A percentile compares a stretch with the other conserved stretches of the same genome.
These are phyloP conservation scores for Cystoisospora suis DNA, from an alignment of 169 alveolate species.

Conservation along the genomic window DNA sequence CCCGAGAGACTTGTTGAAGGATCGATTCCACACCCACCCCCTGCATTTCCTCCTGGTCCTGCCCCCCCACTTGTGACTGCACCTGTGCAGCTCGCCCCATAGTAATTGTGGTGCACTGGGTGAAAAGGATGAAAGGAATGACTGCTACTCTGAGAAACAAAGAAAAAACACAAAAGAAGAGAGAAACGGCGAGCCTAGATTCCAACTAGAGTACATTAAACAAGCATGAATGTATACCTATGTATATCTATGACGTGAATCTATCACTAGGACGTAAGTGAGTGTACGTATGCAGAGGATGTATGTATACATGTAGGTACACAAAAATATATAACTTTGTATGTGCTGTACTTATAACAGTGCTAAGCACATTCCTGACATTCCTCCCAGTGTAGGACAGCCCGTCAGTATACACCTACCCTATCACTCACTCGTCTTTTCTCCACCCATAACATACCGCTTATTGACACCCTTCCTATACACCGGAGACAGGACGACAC, in stretches of 20 bases:
- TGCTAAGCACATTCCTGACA: too few species aligned
- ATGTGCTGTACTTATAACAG: too few species aligned
- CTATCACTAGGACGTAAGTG: neutral
- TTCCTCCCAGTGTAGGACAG: too few species aligned
- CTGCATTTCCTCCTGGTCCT: constrained; percentile 39
- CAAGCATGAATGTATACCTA: neutral
- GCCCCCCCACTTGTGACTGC: constrained; percentile 27
- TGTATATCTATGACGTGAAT: neutral
- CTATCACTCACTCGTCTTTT: too few species aligned
- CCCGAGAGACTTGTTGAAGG: neutral
- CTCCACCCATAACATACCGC: too few species aligned
- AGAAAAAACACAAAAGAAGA: neutral
- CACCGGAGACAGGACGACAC: too few species aligned
- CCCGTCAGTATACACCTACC: too few species aligned
- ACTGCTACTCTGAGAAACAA: neutral
- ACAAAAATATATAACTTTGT: too few species aligned
- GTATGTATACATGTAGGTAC: neutral
- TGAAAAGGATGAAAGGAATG: neutral
- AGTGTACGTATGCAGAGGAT: neutral
- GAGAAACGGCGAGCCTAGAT: too few species aligned
- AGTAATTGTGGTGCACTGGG: neutral
- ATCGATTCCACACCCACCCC: neutral
- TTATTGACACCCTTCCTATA: too few species aligned
- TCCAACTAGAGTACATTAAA: too few species aligned
- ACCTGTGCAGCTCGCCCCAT: neutral